These are phyloP conservation scores for Spiraea crenata DNA, from an alignment of 331 rosid species.

Conservation along the genomic window DNA sequence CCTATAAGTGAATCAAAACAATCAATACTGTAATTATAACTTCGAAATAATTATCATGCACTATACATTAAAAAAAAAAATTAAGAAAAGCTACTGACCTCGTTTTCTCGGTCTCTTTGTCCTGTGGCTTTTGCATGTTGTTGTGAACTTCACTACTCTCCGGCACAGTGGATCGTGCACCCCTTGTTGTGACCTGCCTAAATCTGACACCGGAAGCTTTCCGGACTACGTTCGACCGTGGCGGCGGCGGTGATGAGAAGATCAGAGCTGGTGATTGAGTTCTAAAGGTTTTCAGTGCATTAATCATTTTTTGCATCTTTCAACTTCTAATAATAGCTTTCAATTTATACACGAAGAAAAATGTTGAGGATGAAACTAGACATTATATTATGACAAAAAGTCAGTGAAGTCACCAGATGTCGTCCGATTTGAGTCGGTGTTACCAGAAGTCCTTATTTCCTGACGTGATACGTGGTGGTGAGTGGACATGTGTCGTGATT, in stretches of 20 bases:
- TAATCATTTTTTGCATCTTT: conserved; percentile 9
- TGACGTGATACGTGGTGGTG: background rate
- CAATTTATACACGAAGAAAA: background rate
- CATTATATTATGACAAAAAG: background rate
- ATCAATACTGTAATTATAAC: background rate
- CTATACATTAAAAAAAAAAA: background rate
- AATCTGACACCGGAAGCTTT: background rate
- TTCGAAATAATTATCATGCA: background rate
- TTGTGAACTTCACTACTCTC: too few species aligned
- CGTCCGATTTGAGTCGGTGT: background rate
- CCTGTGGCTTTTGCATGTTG: conserved; percentile 34
- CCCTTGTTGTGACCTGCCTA: background rate
- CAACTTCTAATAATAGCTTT: background rate
- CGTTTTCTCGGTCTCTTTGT: conserved; percentile 27
- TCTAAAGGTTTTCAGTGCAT: background rate
- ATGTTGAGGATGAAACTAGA: background rate
- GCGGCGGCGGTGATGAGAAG: background rate
- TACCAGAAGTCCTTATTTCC: background rate
- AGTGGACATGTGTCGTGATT: background rate
- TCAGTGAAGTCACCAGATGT: background rate
- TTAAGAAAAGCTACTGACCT: conserved; percentile 29
- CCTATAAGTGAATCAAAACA: conserved; percentile 16
- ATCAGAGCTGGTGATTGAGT: background rate
- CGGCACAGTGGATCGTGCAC: too few species aligned
- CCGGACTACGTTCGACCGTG: background rate